Conservation (phyloP, 495 filamentous ascomycete genomes). For the Talaromyces proteolyticus region DNA sequence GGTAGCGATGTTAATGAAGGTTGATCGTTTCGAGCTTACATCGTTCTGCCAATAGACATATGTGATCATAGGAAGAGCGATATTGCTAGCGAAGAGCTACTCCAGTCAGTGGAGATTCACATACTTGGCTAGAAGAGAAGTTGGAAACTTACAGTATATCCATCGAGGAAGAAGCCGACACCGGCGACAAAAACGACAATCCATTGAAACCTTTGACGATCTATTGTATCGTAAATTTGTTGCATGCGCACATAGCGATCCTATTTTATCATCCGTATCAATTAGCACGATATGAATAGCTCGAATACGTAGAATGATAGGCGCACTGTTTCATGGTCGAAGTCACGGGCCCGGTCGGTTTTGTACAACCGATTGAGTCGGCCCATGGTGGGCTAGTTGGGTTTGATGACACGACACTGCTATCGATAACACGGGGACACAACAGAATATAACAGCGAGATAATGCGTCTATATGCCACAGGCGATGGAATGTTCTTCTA, state of each 20-base stretch:
- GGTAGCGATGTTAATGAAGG: conserved; percentile 55
- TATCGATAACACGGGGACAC: background rate
- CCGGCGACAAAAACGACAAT: conserved; percentile 53
- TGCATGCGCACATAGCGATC: conserved; percentile 43
- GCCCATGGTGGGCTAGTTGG: conserved; percentile 19
- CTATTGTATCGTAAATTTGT: conserved; percentile 44
- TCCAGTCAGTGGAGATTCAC: background rate
- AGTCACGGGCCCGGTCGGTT: conserved; percentile 43
- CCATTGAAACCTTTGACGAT: conserved; percentile 41
- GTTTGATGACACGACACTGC: background rate
- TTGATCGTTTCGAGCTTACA: conserved; percentile 25
- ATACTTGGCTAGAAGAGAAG: background rate
- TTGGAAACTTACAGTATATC: conserved; percentile 52
- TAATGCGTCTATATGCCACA: too few species aligned
- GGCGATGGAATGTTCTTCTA: too few species aligned
- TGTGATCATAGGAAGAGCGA: conserved; percentile 53
- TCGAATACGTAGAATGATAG: background rate
- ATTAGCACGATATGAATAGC: background rate
- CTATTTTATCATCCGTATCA: conserved; percentile 10
- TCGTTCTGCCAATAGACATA: conserved; percentile 57
- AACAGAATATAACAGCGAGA: background rate
- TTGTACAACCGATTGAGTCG: conserved; percentile 37
- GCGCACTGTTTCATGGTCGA: conserved; percentile 42
- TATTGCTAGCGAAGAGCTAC: conserved; percentile 58
- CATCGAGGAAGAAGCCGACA: conserved; percentile 64